Conservation (phyloP, 1,139 yeast species). For the Blastobotrys proliferans region DNA sequence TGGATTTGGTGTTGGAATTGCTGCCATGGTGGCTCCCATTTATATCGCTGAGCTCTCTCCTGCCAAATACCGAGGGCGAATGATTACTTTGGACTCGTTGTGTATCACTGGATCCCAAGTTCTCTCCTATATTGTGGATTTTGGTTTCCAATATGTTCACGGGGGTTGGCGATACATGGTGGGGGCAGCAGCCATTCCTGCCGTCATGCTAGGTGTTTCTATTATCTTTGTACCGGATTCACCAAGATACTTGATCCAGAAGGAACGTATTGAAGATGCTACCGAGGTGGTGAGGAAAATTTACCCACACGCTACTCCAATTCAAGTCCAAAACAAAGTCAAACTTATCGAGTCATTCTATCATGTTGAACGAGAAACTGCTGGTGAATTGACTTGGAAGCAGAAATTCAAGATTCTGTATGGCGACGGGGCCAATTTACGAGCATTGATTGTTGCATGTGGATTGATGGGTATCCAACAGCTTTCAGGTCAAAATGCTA, state of each 20-base stretch:
- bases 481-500: conserved; percentile 66
- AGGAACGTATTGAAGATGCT: conserved; percentile 15
- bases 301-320: conserved; percentile 1
- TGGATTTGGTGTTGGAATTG: conserved; percentile 42
- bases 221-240: conserved; percentile 41
- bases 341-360: neutral
- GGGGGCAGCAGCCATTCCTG: conserved; percentile 1
- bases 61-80: conserved; percentile 19
- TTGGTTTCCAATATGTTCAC: conserved; percentile 34
- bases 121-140: conserved; percentile 51
- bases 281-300: conserved; percentile 7
- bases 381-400: neutral
- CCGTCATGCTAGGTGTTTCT: conserved; percentile 11
- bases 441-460: too few species aligned
- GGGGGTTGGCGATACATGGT: conserved; percentile 8
- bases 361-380: too few species aligned
- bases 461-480: conserved; percentile 58
- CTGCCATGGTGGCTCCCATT: conserved; percentile 21
- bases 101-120: conserved; percentile 56
- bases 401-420: conserved; percentile 3
- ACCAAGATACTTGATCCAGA: conserved; percentile 32
- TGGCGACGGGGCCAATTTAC: conserved; percentile 1
- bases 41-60: conserved; percentile 22
- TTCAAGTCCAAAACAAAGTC: neutral
- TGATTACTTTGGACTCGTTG: conserved; percentile 42